Evolutionary conservation across 495 filamentous ascomycete genomes (phyloP), one percentile per base, ranked within the genome.

Genomic region (Chaetomidium leptoderma): DNA sequence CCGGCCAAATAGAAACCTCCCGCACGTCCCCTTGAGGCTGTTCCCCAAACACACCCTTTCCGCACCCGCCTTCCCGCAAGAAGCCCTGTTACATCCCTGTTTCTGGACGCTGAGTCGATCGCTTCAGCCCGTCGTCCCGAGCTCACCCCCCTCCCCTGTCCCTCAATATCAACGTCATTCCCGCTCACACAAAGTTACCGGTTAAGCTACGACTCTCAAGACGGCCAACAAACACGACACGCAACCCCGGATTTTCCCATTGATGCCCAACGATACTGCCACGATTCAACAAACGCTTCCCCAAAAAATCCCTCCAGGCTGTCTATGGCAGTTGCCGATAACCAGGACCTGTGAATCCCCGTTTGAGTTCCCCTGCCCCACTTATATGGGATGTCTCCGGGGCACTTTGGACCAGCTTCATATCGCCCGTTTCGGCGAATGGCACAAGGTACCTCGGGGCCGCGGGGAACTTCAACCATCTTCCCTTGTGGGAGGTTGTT

Each of bases 11-110:
- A 21, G 44, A 39, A 37, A 43, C 26, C 36, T 13, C 35, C 21
- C 65, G 23, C 37, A 17, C 26, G 52, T 37, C 55, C 51, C 43
- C 36, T 58, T 69, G 66, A 63, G 66, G 68, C 68, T 70, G 66
- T 61, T 61, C 46, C 61, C 55, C 51, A 59, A 59, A 65, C 62
- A 59, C 33, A 32, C 43, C 44, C 58, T 53, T 63, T 57, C 63
- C 53, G 64, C 60, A 60, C 63, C 67, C 61, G 66, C 50, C 40
- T 54, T 70, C 67, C 67, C 68, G 64, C 57, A 52, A 62, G 45
- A 60, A 59, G 47, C 62, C 54, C 62, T 55, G 59, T 62, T 59
- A n/a, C 29, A 70, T 42, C 68, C 68, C 66, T 66, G 68, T 61
- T 51, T 60, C 45, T 58, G 32, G 35, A 53, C 57, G 43, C 53